phyloP scores from a whole-genome alignment of 2,329 filamentous ascomycete genomes.

The Colletotrichum gloeosporioides region DNA sequence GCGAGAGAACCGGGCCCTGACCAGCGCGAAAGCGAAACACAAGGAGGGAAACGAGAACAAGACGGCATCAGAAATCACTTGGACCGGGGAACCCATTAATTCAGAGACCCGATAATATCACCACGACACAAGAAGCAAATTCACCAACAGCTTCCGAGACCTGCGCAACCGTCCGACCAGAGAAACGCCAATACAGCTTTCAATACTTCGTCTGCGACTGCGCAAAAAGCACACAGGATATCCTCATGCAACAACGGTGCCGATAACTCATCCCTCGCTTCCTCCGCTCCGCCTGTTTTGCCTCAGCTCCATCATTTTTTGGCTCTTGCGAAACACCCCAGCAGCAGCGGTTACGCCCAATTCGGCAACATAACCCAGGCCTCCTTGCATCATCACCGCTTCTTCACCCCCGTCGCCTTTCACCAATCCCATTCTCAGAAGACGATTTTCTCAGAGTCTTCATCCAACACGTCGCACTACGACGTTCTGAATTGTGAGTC shows the following conservation, averaged over 20 bases:
- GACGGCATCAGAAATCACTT: background rate
- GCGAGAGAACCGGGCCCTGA: slow-evolving; percentile 5
- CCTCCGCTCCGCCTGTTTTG: slow-evolving; percentile 26
- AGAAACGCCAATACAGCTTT: background rate
- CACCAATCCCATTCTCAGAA: slow-evolving; percentile 40
- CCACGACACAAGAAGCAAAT: slow-evolving; percentile 1
- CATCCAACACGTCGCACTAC: slow-evolving; percentile 22
- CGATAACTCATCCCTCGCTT: slow-evolving; percentile 30
- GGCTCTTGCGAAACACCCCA: slow-evolving; percentile 32
- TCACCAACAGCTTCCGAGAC: slow-evolving; percentile 21
- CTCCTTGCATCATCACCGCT: slow-evolving; percentile 26
- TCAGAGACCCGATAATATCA: slow-evolving; percentile 20
- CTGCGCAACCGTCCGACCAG: slow-evolving; percentile 20
- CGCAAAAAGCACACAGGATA: slow-evolving; percentile 5
- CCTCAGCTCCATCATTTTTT: slow-evolving; percentile 19
- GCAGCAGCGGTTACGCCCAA: slow-evolving; percentile 41
- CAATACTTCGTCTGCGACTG: slow-evolving; percentile 3
- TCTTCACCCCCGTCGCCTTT: slow-evolving; percentile 22
- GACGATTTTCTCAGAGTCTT: slow-evolving; percentile 7
- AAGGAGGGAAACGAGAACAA: background rate
- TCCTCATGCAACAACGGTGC: slow-evolving; percentile 21
- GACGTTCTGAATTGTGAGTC: slow-evolving; percentile 23
- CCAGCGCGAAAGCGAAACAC: background rate
- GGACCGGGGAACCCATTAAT: background rate
- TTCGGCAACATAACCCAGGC: slow-evolving; percentile 32